These are phyloP conservation scores for Rhizopus arrhizus DNA, from an alignment of 371 early-diverging fungal species.

Conservation along the genomic window DNA sequence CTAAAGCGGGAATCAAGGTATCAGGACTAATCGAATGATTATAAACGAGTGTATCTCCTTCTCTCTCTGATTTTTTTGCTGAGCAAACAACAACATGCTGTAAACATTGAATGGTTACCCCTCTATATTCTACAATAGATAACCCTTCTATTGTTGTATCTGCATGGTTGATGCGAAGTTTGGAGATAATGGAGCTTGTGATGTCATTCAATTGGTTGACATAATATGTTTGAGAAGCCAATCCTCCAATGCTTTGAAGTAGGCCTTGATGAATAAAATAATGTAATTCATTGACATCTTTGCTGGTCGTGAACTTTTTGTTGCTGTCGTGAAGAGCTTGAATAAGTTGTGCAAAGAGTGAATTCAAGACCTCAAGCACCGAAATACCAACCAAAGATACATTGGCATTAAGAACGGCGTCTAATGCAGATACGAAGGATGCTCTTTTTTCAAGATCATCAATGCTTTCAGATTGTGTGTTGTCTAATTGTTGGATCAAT, in stretches of 20 bases:
- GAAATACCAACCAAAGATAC: conserved; percentile 74
- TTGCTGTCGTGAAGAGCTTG: conserved; percentile 39
- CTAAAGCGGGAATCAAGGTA: conserved; percentile 45
- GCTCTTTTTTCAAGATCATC: conserved; percentile 49
- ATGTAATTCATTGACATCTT: conserved; percentile 31
- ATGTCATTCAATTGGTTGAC: conserved; percentile 84
- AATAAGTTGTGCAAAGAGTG: conserved; percentile 64
- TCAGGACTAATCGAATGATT: conserved; percentile 29
- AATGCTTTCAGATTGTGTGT: conserved; percentile 21
- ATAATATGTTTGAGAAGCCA: conserved; percentile 83
- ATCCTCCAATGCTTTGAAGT: conserved; percentile 63
- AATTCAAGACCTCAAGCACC: conserved; percentile 79
- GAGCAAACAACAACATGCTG: conserved; percentile 20
- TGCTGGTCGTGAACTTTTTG: conserved; percentile 15
- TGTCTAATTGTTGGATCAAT: conserved; percentile 63
- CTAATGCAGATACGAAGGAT: conserved; percentile 61
- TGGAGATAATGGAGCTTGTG: conserved; percentile 69
- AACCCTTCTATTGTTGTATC: conserved; percentile 45
- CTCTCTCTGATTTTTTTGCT: conserved; percentile 12
- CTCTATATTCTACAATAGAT: conserved; percentile 48
- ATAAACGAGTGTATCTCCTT: conserved; percentile 20
- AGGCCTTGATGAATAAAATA: conserved; percentile 55
- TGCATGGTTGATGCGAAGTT: conserved; percentile 50
- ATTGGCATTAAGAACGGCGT: conserved; percentile 56
- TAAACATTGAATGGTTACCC: conserved; percentile 48